These are phyloP conservation scores for Paraphoma sp. DNA, from an alignment of 2,329 filamentous ascomycete species.

Conservation along the genomic window DNA sequence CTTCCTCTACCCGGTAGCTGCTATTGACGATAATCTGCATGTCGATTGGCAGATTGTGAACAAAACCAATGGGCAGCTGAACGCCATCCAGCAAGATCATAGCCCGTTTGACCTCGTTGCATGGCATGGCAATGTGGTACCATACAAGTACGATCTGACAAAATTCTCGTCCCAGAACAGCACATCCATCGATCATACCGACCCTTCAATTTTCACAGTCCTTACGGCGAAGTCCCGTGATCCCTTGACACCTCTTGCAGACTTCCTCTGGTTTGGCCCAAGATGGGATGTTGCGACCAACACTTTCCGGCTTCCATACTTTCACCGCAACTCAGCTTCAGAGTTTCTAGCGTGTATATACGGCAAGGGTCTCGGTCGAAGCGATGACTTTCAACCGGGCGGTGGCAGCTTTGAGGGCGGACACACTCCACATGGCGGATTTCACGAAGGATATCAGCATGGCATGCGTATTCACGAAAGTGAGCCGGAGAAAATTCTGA, in stretches of 20 bases:
- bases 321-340: constrained; percentile 48
- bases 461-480: constrained; percentile 55
- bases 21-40: constrained; percentile 46
- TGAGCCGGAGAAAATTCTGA: constrained; percentile 52
- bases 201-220: constrained; percentile 48
- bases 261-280: constrained; percentile 49
- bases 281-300: constrained; percentile 49
- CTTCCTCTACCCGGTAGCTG: constrained; percentile 47
- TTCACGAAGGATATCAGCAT: constrained; percentile 54
- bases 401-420: constrained; percentile 47
- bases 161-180: constrained; percentile 52
- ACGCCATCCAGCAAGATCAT: constrained; percentile 46
- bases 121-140: constrained; percentile 52
- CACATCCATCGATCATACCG: constrained; percentile 49
- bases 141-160: constrained; percentile 64
- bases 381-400: constrained; percentile 53
- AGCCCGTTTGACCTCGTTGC: constrained; percentile 53
- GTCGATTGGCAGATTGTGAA: constrained; percentile 44
- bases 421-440: constrained; percentile 49
- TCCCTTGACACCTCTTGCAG: constrained; percentile 43
- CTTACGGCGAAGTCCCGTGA: constrained; percentile 48
- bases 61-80: constrained; percentile 45
- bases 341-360: constrained; percentile 49
- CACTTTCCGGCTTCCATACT: constrained; percentile 49
- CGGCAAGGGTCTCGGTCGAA: constrained; percentile 45